A percentile compares a stretch with the other conserved stretches of the same genome.
Conservation (phyloP, 106 monocot genomes). For the Dendrobium officinale region DNA sequence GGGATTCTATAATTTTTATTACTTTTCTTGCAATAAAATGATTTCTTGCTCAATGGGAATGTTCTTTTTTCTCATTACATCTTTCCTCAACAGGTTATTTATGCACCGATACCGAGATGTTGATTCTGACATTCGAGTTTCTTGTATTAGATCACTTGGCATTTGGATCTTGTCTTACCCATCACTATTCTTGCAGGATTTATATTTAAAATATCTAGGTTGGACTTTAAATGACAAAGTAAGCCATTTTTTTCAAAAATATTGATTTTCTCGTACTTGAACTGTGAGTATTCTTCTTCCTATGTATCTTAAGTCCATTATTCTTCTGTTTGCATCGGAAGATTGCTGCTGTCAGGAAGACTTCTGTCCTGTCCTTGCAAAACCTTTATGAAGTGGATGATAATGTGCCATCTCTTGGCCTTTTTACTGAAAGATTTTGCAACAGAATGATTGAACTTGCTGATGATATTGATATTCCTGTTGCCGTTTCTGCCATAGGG, state of each 20-base stretch:
- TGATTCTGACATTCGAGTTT: conserved; percentile 84
- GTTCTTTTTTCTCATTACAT: not conserved
- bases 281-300: not conserved
- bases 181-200: conserved; percentile 93
- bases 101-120: conserved; percentile 98
- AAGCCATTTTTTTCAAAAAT: conserved; percentile 11
- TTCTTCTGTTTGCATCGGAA: conserved; percentile 27
- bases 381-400: conserved; percentile 86
- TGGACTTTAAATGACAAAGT: conserved; percentile 99
- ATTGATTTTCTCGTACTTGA: not conserved
- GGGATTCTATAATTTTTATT: not conserved
- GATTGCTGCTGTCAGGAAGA: conserved; percentile 84
- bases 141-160: conserved; percentile 86
- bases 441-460: conserved; percentile 97
- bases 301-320: conserved; percentile 6
- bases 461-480: conserved; percentile 91
- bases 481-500: conserved; percentile 86
- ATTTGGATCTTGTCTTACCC: conserved; percentile 91
- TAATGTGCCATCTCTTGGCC: conserved; percentile 93
- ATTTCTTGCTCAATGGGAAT: not conserved
- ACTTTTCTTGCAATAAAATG: not conserved
- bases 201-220: conserved; percentile 93
- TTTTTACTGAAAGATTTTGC: conserved; percentile 94
- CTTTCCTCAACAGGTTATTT: conserved; percentile 51
- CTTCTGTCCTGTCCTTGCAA: conserved; percentile 76